Evolutionary conservation across 345 rosid species (phyloP).

Genomic region (Gossypium arboreum): DNA sequence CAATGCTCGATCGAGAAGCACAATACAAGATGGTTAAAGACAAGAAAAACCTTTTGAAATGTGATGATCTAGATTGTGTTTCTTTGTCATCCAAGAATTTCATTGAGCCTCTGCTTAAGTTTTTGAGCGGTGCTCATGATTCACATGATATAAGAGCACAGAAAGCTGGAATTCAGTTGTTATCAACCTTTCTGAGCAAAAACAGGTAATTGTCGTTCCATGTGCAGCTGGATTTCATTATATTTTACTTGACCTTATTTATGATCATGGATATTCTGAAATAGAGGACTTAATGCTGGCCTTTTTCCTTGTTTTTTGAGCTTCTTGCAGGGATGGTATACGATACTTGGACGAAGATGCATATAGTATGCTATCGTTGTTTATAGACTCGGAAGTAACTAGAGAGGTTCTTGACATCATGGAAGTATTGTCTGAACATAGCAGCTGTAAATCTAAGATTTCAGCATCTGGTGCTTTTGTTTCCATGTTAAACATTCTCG

Average conservation of each 20-base stretch:
- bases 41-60: conserved; percentile 34
- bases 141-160: conserved; percentile 39
- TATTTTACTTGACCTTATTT: not conserved
- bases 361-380: conserved; percentile 39
- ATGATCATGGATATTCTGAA: not conserved
- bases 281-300: not conserved
- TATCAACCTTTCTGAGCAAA: conserved; percentile 40
- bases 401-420: conserved; percentile 53
- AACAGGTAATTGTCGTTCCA: conserved; percentile 36
- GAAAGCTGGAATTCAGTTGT: conserved; percentile 46
- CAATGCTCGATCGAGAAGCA: conserved; percentile 46
- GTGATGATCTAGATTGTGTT: conserved; percentile 30
- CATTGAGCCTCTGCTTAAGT: conserved; percentile 49
- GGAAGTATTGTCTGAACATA: conserved; percentile 47
- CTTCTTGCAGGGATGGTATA: conserved; percentile 45
- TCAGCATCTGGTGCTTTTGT: conserved; percentile 46
- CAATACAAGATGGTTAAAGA: conserved; percentile 56
- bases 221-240: not conserved
- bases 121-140: conserved; percentile 50
- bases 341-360: conserved; percentile 42
- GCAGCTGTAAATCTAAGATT: conserved; percentile 36
- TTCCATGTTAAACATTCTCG: conserved; percentile 43
- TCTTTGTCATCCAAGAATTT: conserved; percentile 41
- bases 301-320: conserved; percentile 14
- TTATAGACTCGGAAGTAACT: conserved; percentile 52